A percentile compares a stretch with the other conserved stretches of the same genome.
Evolutionary conservation across 148 eudicot species (phyloP).

Genomic region (Mesembryanthemum crystallinum): DNA sequence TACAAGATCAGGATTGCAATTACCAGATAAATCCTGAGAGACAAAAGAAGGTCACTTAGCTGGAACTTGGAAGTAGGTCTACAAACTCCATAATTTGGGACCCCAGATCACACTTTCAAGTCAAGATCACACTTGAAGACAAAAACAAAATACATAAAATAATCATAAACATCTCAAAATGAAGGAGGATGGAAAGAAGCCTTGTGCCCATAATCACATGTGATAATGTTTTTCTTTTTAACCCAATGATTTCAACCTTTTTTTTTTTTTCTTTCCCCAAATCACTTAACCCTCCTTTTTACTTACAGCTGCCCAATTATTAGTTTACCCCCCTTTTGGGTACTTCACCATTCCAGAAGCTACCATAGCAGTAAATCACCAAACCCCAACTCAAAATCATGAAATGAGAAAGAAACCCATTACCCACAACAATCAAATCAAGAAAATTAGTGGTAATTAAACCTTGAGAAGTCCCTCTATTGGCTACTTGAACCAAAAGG

Average conservation of each 20-base stretch:
- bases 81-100: conserved; percentile 19
- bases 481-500: background rate
- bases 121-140: conserved; percentile 35
- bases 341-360: conserved; percentile 28
- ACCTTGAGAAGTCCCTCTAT: background rate
- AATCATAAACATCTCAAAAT: conserved; percentile 3
- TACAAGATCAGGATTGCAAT: conserved; percentile 28
- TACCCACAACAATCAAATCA: conserved; percentile 9
- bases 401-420: conserved; percentile 12
- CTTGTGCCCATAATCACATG: conserved; percentile 29
- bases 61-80: conserved; percentile 29
- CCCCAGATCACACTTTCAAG: conserved; percentile 18
- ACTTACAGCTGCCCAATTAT: conserved; percentile 19
- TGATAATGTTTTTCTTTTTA: conserved; percentile 34
- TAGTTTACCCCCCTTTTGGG: conserved; percentile 16
- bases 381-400: conserved; percentile 23
- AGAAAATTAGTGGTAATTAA: background rate
- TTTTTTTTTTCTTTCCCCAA: background rate
- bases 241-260: conserved; percentile 31
- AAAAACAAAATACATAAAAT: conserved; percentile 30
- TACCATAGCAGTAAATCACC: conserved; percentile 16
- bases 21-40: conserved; percentile 26
- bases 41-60: conserved; percentile 16
- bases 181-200: conserved; percentile 5
- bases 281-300: background rate